Evolutionary conservation across 495 filamentous ascomycete species (phyloP), one percentile per base, ranked within the genome.

Genomic region (Chaetomidium leptoderma): DNA sequence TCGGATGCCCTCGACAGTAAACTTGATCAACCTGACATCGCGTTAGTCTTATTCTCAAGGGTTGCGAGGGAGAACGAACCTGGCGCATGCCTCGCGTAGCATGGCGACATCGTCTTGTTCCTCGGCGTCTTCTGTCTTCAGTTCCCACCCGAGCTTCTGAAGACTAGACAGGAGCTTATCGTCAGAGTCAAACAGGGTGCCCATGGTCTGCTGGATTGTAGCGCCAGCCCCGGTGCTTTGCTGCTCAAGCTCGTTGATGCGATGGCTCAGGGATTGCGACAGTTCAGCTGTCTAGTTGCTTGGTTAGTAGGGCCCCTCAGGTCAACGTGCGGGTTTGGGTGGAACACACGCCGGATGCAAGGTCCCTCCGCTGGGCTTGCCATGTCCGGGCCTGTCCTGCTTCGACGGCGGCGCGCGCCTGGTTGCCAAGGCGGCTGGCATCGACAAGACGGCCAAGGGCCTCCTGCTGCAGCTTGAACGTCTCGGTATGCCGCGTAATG

Each of bases 81-180:
- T 63, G 11, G 69, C 69, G 64, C 75, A 79, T 26, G 72, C 65
- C 46, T 78, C 74, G 59, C 72, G 70, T 47, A 79, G 63, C 51
- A 66, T 65, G 46, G 57, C 54, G 47, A 74, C 65, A 45, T 64
- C 64, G 3, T 65, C 57, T 35, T 73, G 64, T 53, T 76, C 72
- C 21, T 69, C 68, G 6, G 70, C 60, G n/a, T 71, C 62, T 6
- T 69, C 69, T 10, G 69, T 71, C 26, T 75, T 70, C 29, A 79
- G 67, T 56, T 78, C 76, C 65, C 65, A 71, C 9, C 74, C 70
- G 11, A 79, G 69, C 58, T 79, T 79, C 61, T 79, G 75, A 16
- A 79, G 68, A 55, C 76, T 78, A 27, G 69, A 60, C 3, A 79
- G 60, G 21, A 78, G 67, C 57, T 74, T 78, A 63, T 79, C 76